These are phyloP conservation scores for Backusella tuberculispora DNA, from an alignment of 192 early-diverging fungal genomes.

Conservation along the genomic window DNA sequence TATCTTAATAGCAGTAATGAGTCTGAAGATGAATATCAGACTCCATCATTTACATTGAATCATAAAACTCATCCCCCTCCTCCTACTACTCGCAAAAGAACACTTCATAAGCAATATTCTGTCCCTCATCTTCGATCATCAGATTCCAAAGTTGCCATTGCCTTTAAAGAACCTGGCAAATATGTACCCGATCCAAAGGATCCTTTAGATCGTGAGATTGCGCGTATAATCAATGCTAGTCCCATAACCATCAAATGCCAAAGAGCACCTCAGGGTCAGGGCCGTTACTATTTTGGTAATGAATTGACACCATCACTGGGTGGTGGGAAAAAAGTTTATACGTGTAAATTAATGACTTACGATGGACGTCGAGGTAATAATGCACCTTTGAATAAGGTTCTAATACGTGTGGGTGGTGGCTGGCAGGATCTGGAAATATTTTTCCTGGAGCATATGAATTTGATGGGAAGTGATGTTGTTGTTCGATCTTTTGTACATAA, in stretches of 20 bases:
- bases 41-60: background rate
- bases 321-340: slow-evolving; percentile 49
- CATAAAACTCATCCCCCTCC: background rate
- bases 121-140: slow-evolving; percentile 10
- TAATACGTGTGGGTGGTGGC: slow-evolving; percentile 63
- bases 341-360: slow-evolving; percentile 49
- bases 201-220: slow-evolving; percentile 57
- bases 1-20: background rate
- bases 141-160: slow-evolving; percentile 25
- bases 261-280: slow-evolving; percentile 39
- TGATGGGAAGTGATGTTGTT: slow-evolving; percentile 41
- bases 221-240: slow-evolving; percentile 53
- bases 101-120: slow-evolving; percentile 31
- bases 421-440: slow-evolving; percentile 69
- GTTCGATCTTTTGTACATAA: slow-evolving; percentile 39
- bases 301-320: slow-evolving; percentile 49
- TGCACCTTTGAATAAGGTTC: slow-evolving; percentile 48
- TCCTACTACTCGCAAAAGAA: background rate
- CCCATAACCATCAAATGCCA: slow-evolving; percentile 55
- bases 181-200: slow-evolving; percentile 50
- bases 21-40: slow-evolving; percentile 25
- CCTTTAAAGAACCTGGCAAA: slow-evolving; percentile 36
- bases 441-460: slow-evolving; percentile 54
- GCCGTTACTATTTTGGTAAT: slow-evolving; percentile 51
- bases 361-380: slow-evolving; percentile 34